These are phyloP conservation scores for Cladosporium sp. DNA, from an alignment of 2,329 filamentous ascomycete species.

Conservation along the genomic window DNA sequence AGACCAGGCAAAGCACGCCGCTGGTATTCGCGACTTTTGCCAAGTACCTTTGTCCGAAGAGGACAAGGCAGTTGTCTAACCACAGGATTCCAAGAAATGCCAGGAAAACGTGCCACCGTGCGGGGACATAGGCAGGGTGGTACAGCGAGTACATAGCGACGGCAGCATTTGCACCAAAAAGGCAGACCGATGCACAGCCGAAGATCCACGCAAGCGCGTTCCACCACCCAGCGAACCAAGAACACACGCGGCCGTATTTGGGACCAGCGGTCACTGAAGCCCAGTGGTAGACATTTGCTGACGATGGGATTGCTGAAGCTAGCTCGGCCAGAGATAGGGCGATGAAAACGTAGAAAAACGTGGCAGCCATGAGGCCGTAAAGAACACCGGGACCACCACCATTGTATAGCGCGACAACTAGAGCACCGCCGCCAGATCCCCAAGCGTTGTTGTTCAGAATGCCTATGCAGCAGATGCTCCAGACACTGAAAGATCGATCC, in stretches of 20 bases:
- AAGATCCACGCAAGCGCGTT: slow-evolving; percentile 48
- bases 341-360: slow-evolving; percentile 47
- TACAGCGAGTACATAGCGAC: slow-evolving; percentile 46
- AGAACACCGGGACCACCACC: slow-evolving; percentile 42
- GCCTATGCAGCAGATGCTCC: slow-evolving; percentile 42
- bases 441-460: slow-evolving; percentile 31
- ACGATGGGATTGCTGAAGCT: slow-evolving; percentile 33
- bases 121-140: slow-evolving; percentile 39
- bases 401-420: slow-evolving; percentile 33
- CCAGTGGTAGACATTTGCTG: slow-evolving; percentile 47
- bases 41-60: slow-evolving; percentile 51
- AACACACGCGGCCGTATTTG: slow-evolving; percentile 40
- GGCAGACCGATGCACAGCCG: slow-evolving; percentile 36
- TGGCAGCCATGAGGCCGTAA: slow-evolving; percentile 44
- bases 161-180: slow-evolving; percentile 41
- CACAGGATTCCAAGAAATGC: slow-evolving; percentile 44
- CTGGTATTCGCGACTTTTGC: slow-evolving; percentile 47
- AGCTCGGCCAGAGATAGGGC: slow-evolving; percentile 47
- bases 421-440: slow-evolving; percentile 20
- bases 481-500: slow-evolving; percentile 44
- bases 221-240: slow-evolving; percentile 47
- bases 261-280: slow-evolving; percentile 44
- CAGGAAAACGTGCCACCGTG: slow-evolving; percentile 48
- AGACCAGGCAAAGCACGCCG: slow-evolving; percentile 46
- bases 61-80: slow-evolving; percentile 40